These are phyloP conservation scores for Neofusicoccum laricinum DNA, from an alignment of 2,329 filamentous ascomycete species.

Conservation along the genomic window DNA sequence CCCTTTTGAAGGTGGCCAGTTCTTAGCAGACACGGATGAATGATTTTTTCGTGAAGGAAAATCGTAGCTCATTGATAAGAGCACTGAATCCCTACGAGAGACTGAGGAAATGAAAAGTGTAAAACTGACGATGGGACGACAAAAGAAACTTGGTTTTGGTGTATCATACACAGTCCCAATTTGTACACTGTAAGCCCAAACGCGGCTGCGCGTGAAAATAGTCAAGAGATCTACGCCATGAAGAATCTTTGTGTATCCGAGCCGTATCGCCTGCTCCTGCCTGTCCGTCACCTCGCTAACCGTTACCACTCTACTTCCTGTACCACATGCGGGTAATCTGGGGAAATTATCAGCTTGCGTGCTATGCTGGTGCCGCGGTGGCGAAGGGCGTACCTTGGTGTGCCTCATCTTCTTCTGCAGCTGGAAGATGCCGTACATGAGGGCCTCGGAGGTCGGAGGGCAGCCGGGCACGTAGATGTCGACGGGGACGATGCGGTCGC, in stretches of 20 bases:
- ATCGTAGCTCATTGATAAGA: too few species aligned
- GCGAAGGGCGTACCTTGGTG: constrained; percentile 33
- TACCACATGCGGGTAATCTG: constrained; percentile 59
- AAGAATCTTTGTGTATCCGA: constrained; percentile 4
- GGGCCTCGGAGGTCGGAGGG: constrained; percentile 53
- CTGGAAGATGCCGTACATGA: constrained; percentile 67
- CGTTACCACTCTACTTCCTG: constrained; percentile 42
- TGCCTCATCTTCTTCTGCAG: constrained; percentile 74
- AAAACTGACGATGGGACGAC: neutral
- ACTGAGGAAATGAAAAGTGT: neutral
- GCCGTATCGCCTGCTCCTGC: neutral
- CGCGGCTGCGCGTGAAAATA: neutral
- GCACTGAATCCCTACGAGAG: too few species aligned
- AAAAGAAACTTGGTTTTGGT: constrained; percentile 4
- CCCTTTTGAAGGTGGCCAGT: too few species aligned
- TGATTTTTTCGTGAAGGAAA: too few species aligned
- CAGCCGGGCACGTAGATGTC: constrained; percentile 81
- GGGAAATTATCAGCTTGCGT: neutral
- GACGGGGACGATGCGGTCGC: constrained; percentile 77
- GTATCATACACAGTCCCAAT: constrained; percentile 4
- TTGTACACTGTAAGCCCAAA: constrained; percentile 5
- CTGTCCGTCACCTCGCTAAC: neutral
- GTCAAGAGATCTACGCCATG: neutral
- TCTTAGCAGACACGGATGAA: too few species aligned
- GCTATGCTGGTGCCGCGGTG: neutral